Evolutionary conservation across 257 asterid genomes (phyloP), one percentile per base, ranked within the genome.

Genomic region (Plantago major): DNA sequence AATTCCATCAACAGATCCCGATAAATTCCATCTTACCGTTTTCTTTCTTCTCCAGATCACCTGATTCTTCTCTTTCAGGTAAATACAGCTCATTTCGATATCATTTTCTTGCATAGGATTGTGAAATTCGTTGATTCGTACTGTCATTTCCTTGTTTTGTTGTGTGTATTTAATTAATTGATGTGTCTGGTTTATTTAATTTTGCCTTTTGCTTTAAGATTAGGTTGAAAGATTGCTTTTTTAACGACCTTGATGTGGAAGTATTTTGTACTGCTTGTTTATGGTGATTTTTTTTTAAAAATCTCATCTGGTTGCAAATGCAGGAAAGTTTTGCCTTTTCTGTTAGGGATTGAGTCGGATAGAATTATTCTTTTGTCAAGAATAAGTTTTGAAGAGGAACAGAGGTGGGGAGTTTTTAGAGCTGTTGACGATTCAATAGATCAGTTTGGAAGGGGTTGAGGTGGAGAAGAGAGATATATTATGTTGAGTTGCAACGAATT

Each of bases 171-270:
- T 51, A 63, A 40, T 10, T 26, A 65, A 40, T 10, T 26, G 58
- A 5, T 26, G n/a, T 22, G 26, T 19, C 19, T 26, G 16, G 3
- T 60, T 67, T 71, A n/a, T 58, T 58, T 60, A 58, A 70, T 70
- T 59, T 64, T 74, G 74, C 83, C 83, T 69, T 85, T 83, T 76
- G 82, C 82, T 74, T 83, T 68, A 79, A 83, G 86, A 65, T 74
- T 79, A 61, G 76, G 75, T 7, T 40, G 68, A 70, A 60, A 62
- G 22, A 5, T 61, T 62, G 70, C 11, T 58, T 75, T 71, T 77
- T 65, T 74, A 79, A 75, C 83, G 85, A 72, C 83, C 69, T 66
- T 77, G 90, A 83, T 74, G 76, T 63, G 73, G 42, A 69, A 66
- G 69, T 59, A 42, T 60, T 55, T 67, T 8, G 38, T 64, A 43